These are phyloP conservation scores for Teunomyces barrocoloradensis DNA, from an alignment of 805 yeast genomes.

Conservation along the genomic window DNA sequence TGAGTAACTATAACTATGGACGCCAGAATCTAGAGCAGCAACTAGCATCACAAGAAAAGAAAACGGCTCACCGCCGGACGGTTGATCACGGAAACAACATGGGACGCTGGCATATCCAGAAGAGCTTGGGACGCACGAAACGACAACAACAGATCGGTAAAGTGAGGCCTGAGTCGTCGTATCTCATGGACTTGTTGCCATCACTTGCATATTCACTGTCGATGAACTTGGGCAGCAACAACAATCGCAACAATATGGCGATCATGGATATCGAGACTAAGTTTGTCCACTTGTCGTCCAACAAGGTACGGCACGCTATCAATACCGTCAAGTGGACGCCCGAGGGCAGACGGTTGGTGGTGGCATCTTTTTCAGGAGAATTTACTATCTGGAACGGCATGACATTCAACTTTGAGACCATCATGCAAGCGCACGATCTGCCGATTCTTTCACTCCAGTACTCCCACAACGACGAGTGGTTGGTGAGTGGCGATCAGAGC, in stretches of 20 bases:
- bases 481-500: conserved; percentile 88
- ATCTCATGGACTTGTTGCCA: conserved; percentile 62
- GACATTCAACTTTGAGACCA: conserved; percentile 92
- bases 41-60: conserved; percentile 47
- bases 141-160: conserved; percentile 41
- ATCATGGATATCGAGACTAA: conserved; percentile 69
- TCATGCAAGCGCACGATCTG: conserved; percentile 97
- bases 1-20: conserved; percentile 4
- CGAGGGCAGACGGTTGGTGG: conserved; percentile 85
- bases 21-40: conserved; percentile 39
- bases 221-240: conserved; percentile 23
- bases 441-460: conserved; percentile 79
- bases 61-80: conserved; percentile 60
- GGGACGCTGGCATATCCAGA: conserved; percentile 57
- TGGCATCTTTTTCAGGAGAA: conserved; percentile 91
- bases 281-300: conserved; percentile 86
- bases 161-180: conserved; percentile 68
- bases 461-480: conserved; percentile 92
- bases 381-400: conserved; percentile 96
- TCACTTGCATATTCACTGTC: conserved; percentile 53
- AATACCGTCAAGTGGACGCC: conserved; percentile 96
- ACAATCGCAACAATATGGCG: conserved; percentile 35
- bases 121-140: conserved; percentile 41
- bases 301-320: conserved; percentile 88
- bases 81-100: conserved; percentile 76